A percentile compares a stretch with the other conserved stretches of the same genome.
Evolutionary conservation across 2,329 filamentous ascomycete genomes (phyloP).

Genomic region (Periconia digitata): DNA sequence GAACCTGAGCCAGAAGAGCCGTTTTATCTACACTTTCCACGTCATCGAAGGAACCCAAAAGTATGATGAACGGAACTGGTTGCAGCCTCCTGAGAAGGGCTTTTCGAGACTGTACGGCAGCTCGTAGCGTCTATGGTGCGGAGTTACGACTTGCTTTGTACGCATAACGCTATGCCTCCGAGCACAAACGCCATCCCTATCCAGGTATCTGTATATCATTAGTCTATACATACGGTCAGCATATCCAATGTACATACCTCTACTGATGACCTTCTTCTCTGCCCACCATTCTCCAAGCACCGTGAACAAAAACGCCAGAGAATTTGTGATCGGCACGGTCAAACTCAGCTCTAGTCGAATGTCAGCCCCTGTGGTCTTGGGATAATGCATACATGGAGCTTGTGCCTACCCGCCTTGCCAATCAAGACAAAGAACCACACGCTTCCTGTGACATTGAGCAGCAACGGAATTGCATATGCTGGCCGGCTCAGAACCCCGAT

Average conservation of each 20-base stretch:
- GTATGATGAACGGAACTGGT: conserved; percentile 90
- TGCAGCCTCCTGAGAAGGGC: conserved; percentile 78
- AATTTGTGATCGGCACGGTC: conserved; percentile 94
- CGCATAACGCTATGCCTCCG: conserved; percentile 79
- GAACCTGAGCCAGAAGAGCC: conserved; percentile 81
- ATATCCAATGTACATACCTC: conserved; percentile 57
- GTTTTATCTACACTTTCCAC: conserved; percentile 98
- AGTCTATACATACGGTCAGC: neutral
- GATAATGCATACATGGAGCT: neutral
- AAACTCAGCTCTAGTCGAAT: conserved; percentile 72
- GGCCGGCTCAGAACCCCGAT: conserved; percentile 78
- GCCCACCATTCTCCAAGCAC: conserved; percentile 95
- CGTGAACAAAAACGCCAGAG: conserved; percentile 92
- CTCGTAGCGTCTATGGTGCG: neutral
- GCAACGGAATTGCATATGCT: conserved; percentile 78
- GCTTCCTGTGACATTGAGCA: conserved; percentile 88
- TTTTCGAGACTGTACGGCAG: conserved; percentile 68
- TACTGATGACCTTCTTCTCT: conserved; percentile 84
- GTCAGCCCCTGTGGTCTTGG: conserved; percentile 9
- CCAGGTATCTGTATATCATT: conserved; percentile 66
- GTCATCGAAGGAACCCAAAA: conserved; percentile 79
- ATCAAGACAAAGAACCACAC: conserved; percentile 97
- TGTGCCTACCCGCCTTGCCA: conserved; percentile 77
- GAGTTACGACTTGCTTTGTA: conserved; percentile 56
- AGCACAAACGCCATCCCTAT: conserved; percentile 79